These are phyloP conservation scores for Beauveria rudraprayagi DNA, from an alignment of 2,329 filamentous ascomycete species.

Conservation along the genomic window DNA sequence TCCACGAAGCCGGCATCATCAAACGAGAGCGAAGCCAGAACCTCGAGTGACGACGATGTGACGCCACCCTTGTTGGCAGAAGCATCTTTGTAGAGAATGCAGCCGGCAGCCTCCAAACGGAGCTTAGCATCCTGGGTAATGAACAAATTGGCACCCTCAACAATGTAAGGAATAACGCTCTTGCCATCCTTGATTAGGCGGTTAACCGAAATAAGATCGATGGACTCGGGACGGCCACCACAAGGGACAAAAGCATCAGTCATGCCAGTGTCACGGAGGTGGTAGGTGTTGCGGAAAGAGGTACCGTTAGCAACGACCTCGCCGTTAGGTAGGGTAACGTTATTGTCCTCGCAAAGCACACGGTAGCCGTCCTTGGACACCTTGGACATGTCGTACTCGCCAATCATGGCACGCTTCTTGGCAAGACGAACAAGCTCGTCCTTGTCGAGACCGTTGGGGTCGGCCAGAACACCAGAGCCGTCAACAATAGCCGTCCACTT, in stretches of 20 bases:
- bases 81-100: conserved; percentile 93
- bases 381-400: conserved; percentile 75
- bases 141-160: conserved; percentile 97
- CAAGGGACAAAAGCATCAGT: conserved; percentile 93
- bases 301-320: conserved; percentile 88
- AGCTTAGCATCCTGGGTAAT: conserved; percentile 98
- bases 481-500: conserved; percentile 96
- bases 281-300: conserved; percentile 94
- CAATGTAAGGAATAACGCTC: conserved; percentile 81
- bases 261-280: conserved; percentile 67
- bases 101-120: conserved; percentile 88
- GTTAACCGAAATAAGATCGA: conserved; percentile 80
- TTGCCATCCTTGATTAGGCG: conserved; percentile 89
- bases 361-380: conserved; percentile 84
- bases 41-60: conserved; percentile 92
- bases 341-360: conserved; percentile 83
- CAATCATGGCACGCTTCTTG: conserved; percentile 82
- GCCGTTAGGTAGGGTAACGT: conserved; percentile 78
- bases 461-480: conserved; percentile 87
- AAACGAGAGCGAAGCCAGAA: conserved; percentile 88
- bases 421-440: conserved; percentile 78
- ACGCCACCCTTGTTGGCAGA: conserved; percentile 98
- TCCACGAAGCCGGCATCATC: conserved; percentile 80
- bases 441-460: conserved; percentile 81
- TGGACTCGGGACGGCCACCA: conserved; percentile 91